These are phyloP conservation scores for Emericellopsis terricola DNA, from an alignment of 495 filamentous ascomycete species.

Conservation along the genomic window DNA sequence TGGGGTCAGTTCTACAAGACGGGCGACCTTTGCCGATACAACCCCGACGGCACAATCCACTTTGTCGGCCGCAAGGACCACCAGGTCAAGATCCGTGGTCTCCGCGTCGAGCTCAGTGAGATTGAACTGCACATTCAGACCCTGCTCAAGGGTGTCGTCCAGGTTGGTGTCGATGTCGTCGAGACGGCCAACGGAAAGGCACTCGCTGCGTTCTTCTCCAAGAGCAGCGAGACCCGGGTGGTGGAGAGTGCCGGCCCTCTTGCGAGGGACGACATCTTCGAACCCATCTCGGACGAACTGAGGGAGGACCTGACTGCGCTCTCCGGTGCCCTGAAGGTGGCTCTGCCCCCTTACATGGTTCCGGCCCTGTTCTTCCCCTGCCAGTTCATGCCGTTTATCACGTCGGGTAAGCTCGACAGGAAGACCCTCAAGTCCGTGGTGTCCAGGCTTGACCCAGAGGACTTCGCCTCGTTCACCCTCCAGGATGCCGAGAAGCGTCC, in stretches of 20 bases:
- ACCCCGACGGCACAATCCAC: too few species aligned
- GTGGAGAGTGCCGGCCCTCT: slow-evolving; percentile 9
- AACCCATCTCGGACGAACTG: slow-evolving; percentile 20
- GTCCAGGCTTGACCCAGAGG: slow-evolving; percentile 16
- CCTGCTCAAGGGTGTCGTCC: slow-evolving; percentile 7
- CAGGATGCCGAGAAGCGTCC: slow-evolving; percentile 14
- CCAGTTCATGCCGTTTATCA: too few species aligned
- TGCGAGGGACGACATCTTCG: slow-evolving; percentile 16
- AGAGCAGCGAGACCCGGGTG: slow-evolving; percentile 6
- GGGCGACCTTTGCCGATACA: too few species aligned
- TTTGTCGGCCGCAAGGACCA: too few species aligned
- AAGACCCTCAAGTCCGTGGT: slow-evolving; percentile 24
- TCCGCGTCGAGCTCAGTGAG: too few species aligned
- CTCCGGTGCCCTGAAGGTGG: slow-evolving; percentile 15
- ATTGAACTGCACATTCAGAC: slow-evolving; percentile 5
- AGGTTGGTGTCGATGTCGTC: slow-evolving; percentile 5
- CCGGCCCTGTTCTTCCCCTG: slow-evolving; percentile 39
- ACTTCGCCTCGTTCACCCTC: slow-evolving; percentile 16
- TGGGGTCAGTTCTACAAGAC: slow-evolving; percentile 7
- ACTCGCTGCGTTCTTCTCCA: slow-evolving; percentile 18
- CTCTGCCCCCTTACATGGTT: slow-evolving; percentile 33
- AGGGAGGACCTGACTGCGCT: slow-evolving; percentile 6
- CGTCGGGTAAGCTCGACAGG: slow-evolving; percentile 40
- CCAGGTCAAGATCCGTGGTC: too few species aligned
- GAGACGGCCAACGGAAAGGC: slow-evolving; percentile 10